Evolutionary conservation across 345 rosid species (phyloP), one percentile per base, ranked within the genome.

Genomic region (Salix brachista): DNA sequence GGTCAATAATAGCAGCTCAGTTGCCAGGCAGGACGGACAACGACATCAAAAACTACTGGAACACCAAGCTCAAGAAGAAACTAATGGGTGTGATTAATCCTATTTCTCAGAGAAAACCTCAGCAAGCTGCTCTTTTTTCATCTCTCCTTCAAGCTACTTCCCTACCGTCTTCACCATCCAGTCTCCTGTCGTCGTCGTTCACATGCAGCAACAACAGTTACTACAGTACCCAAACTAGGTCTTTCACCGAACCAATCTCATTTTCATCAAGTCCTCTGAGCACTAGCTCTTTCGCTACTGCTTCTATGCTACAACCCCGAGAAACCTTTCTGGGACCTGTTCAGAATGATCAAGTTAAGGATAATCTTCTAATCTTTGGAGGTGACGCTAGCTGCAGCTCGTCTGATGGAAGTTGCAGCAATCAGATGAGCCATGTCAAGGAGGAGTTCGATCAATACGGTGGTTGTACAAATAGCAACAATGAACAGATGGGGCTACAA

Each of bases 391-490:
- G 90, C 68, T 84, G 88, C 82, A 88, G 92, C 76, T 84, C 90
- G 76, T 88, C 93, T 65, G 94, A 88, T 82, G 94, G 89, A 37
- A 84, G 89, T 77, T 83, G 82, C 82, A 81, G 69, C 84, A 85
- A 84, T 82, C 84, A 80, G 75, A 77, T 62, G 70, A 70, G 65
- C 70, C 80, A 78, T 32, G 70, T 74, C 78, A 86, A 83, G 73
- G 91, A 79, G 58, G 83, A 71, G 30, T 64, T 58, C 64, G 73
- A 77, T 30, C 32, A 30, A 18, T 42, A 67, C 17, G 79, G 67
- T 75, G 78, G 46, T 19, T 73, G 61, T 30, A 66, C 36, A 26
- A 30, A 34, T 69, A 58, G 3, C 28, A 78, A 75, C 21, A 50
- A 44, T 52, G 69, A 54, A 54, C 80, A 76, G 72, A 78, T 82